Evolutionary conservation across 192 early-diverging fungal genomes (phyloP).

Genomic region (Backusella australiensis): DNA sequence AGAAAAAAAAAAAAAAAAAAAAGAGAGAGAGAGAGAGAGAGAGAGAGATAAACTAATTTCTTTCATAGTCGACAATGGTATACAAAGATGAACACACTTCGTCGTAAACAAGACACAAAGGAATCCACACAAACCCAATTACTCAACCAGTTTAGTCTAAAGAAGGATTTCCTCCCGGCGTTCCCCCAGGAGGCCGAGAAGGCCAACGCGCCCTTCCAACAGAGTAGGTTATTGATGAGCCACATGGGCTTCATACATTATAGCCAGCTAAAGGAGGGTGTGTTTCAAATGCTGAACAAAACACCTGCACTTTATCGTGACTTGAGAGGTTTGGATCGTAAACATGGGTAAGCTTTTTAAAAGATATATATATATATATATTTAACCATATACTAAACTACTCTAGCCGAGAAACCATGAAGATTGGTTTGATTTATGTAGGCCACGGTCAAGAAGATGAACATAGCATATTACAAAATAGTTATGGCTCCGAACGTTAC

Average conservation of each 20-base stretch:
- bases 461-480: conserved; percentile 79
- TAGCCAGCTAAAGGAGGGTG: conserved; percentile 68
- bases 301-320: conserved; percentile 64
- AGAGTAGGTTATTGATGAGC: conserved; percentile 68
- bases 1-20: too few relatives aligned
- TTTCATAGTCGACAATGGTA: conserved; percentile 22
- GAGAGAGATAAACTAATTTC: too few relatives aligned
- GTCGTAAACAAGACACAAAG: not conserved
- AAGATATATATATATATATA: not conserved
- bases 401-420: conserved; percentile 78
- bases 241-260: conserved; percentile 75
- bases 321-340: conserved; percentile 75
- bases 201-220: conserved; percentile 54
- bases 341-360: conserved; percentile 56
- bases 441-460: conserved; percentile 90
- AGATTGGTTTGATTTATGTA: conserved; percentile 92
- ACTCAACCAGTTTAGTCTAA: conserved; percentile 41
- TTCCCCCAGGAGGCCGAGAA: conserved; percentile 49
- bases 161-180: conserved; percentile 51
- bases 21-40: too few relatives aligned
- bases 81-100: conserved; percentile 19
- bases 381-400: not conserved
- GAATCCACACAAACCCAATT: conserved; percentile 18
- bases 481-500: conserved; percentile 68
- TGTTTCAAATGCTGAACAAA: conserved; percentile 68